Conservation (phyloP, 345 rosid genomes). For the Laguncularia racemosa region DNA sequence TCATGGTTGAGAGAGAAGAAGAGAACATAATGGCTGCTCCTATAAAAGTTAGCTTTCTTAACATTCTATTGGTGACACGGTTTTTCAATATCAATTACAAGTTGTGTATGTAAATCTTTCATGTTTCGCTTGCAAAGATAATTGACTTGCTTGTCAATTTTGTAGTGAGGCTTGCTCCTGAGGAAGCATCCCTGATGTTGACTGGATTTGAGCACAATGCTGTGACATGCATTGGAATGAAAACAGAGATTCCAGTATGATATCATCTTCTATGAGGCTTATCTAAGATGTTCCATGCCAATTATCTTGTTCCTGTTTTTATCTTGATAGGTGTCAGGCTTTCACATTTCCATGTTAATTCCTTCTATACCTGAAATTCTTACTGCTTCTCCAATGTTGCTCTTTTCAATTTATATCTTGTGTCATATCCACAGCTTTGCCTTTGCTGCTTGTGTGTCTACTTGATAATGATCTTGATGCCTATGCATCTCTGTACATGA, state of each 20-base stretch:
- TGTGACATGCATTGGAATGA: slow-evolving; percentile 82
- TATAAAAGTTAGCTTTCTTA: too few species aligned
- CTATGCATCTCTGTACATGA: neutral
- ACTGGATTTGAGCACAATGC: slow-evolving; percentile 85
- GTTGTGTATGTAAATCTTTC: too few species aligned
- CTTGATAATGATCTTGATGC: too few species aligned
- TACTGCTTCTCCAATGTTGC: neutral
- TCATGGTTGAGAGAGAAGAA: too few species aligned
- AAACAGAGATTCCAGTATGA: slow-evolving; percentile 67
- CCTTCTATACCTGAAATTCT: too few species aligned
- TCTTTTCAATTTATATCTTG: slow-evolving; percentile 1
- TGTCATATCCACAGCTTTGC: neutral
- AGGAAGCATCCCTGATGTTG: slow-evolving; percentile 58
- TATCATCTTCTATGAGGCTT: neutral
- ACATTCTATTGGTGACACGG: too few species aligned
- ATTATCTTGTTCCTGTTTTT: neutral
- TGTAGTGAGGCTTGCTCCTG: slow-evolving; percentile 95
- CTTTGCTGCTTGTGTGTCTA: neutral
- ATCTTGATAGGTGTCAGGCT: neutral
- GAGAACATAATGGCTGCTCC: too few species aligned
- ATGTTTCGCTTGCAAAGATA: too few species aligned
- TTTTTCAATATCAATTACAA: too few species aligned
- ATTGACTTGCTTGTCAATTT: slow-evolving; percentile 18
- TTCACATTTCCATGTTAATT: too few species aligned
- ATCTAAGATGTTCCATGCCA: neutral